phyloP scores from a whole-genome alignment of 805 yeast species.

The Wickerhamiella brachini region DNA sequence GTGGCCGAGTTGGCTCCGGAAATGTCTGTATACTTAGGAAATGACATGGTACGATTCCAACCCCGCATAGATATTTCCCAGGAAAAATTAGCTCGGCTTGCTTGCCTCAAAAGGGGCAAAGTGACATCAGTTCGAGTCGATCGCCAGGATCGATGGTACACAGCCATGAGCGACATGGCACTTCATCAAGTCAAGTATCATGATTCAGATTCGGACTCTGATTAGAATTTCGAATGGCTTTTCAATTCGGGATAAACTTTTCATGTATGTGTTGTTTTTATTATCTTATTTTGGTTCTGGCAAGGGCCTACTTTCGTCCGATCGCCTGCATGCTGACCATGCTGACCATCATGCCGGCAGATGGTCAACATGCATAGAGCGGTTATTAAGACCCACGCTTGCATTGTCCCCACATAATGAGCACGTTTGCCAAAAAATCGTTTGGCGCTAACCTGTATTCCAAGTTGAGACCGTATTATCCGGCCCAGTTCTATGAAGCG shows the following conservation, averaged over 20 bases:
- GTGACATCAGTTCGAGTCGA: slow-evolving; percentile 3
- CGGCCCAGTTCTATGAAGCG: slow-evolving; percentile 33
- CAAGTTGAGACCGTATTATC: slow-evolving; percentile 54
- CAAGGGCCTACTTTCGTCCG: not conserved
- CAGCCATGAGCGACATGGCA: slow-evolving; percentile 22
- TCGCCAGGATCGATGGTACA: slow-evolving; percentile 18
- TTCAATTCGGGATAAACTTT: too few species aligned
- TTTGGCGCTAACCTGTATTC: slow-evolving; percentile 44
- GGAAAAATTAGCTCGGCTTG: slow-evolving; percentile 4
- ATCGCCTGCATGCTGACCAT: not conserved
- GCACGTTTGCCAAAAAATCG: slow-evolving; percentile 43
- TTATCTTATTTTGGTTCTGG: too few species aligned
- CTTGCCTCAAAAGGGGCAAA: not conserved
- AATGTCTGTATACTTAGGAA: slow-evolving; percentile 14
- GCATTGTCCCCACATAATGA: slow-evolving; percentile 29
- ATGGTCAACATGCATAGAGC: not conserved
- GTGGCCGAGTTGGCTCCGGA: slow-evolving; percentile 13
- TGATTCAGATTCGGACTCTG: not conserved
- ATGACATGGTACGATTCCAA: slow-evolving; percentile 13
- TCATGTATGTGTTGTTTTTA: not conserved
- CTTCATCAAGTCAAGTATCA: slow-evolving; percentile 2
- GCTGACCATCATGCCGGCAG: not conserved
- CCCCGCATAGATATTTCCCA: slow-evolving; percentile 25
- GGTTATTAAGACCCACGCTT: not conserved
- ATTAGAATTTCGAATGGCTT: too few species aligned